Conservation (phyloP, 2,329 filamentous ascomycete species). For the Cadophora sp. region DNA sequence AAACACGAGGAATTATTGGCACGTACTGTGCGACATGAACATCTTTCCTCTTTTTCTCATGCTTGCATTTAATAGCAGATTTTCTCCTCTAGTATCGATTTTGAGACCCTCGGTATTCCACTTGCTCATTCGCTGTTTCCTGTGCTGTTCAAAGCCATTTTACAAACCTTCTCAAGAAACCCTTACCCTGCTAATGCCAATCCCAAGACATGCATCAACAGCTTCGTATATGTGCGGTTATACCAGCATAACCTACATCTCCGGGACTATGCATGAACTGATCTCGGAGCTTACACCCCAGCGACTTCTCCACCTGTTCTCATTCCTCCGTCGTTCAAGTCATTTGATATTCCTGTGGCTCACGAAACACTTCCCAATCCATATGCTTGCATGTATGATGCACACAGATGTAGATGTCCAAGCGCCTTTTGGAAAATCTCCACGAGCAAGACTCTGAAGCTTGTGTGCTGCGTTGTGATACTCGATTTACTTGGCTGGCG, state of each 20-base stretch:
- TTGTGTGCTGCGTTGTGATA: background rate
- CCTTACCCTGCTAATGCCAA: background rate
- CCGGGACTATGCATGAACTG: background rate
- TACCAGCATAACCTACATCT: background rate
- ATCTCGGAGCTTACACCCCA: background rate
- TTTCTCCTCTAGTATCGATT: too few species aligned
- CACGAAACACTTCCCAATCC: background rate
- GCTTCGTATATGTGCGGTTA: background rate
- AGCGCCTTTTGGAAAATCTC: background rate
- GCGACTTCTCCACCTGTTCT: background rate
- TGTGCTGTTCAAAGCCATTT: too few species aligned
- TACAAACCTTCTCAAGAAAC: background rate
- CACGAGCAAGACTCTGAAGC: background rate
- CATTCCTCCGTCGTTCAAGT: background rate
- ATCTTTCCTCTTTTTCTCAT: background rate
- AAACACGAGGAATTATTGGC: background rate
- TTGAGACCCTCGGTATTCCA: too few species aligned
- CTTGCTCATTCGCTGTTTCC: too few species aligned
- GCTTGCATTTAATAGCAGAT: background rate
- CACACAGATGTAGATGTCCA: background rate
- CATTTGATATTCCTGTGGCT: constrained; percentile 1
- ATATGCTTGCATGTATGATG: background rate
- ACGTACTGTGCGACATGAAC: background rate
- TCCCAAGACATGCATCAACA: background rate
- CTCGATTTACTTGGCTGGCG: background rate